These are phyloP conservation scores for Trichoderma asperelloides DNA, from an alignment of 495 filamentous ascomycete genomes.

Conservation along the genomic window DNA sequence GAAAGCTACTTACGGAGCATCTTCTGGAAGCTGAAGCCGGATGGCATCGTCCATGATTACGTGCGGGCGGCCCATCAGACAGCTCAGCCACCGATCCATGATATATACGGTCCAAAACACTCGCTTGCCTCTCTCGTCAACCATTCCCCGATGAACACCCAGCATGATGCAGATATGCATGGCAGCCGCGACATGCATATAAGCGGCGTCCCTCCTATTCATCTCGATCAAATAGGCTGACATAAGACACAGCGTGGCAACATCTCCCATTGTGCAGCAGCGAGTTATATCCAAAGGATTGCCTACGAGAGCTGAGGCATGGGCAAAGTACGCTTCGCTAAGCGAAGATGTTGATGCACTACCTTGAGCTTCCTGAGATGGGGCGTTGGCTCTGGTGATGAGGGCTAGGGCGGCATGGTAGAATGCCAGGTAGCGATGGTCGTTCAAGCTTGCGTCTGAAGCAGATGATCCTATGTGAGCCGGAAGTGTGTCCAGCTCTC, in stretches of 20 bases:
- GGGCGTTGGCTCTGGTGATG: slow-evolving; percentile 16
- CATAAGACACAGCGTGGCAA: slow-evolving; percentile 29
- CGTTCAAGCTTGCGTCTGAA: slow-evolving; percentile 5
- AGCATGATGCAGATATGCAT: slow-evolving; percentile 27
- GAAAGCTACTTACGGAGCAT: slow-evolving; percentile 18
- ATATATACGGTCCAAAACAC: slow-evolving; percentile 37
- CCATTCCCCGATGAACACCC: slow-evolving; percentile 26
- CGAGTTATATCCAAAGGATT: slow-evolving; percentile 27
- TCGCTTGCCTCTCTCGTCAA: slow-evolving; percentile 24
- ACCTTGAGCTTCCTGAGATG: slow-evolving; percentile 6
- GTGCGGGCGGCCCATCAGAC: slow-evolving; percentile 33
- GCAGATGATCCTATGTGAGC: background rate
- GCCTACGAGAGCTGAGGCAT: slow-evolving; percentile 24
- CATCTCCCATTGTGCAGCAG: slow-evolving; percentile 20
- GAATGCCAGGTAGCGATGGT: slow-evolving; percentile 19
- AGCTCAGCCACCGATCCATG: slow-evolving; percentile 34
- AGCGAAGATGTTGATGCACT: background rate
- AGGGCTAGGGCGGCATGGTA: slow-evolving; percentile 25
- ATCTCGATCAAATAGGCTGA: slow-evolving; percentile 30
- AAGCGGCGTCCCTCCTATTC: slow-evolving; percentile 32
- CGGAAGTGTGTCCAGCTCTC: slow-evolving; percentile 17
- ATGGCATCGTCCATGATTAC: slow-evolving; percentile 28
- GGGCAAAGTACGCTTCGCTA: slow-evolving; percentile 27
- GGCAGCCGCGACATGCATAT: slow-evolving; percentile 27
- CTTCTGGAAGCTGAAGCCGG: slow-evolving; percentile 23